Conservation (phyloP, 495 filamentous ascomycete species). For the Aspergillus indologenus region DNA sequence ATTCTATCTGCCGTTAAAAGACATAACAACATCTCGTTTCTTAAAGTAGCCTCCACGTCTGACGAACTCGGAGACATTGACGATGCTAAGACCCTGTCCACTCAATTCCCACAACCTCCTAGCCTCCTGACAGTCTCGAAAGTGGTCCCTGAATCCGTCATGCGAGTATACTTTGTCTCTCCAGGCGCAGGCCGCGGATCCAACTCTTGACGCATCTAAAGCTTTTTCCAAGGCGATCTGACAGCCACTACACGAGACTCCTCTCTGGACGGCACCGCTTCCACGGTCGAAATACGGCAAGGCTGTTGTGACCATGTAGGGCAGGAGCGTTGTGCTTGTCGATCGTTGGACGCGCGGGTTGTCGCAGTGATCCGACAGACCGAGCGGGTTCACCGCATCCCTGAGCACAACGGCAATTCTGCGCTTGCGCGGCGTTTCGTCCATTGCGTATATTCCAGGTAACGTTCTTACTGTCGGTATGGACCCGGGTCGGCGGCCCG, state of each 20-base stretch:
- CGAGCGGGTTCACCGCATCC: slow-evolving; percentile 1
- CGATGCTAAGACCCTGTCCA: not conserved
- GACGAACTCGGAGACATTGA: slow-evolving; percentile 10
- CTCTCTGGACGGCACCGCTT: slow-evolving; percentile 11
- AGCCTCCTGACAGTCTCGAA: slow-evolving; percentile 11
- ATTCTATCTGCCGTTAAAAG: slow-evolving; percentile 1
- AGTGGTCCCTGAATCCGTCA: slow-evolving; percentile 11
- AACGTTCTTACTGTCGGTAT: slow-evolving; percentile 10
- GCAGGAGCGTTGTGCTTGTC: slow-evolving; percentile 7
- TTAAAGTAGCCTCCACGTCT: slow-evolving; percentile 15
- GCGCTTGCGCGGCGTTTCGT: slow-evolving; percentile 6
- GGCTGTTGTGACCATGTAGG: slow-evolving; percentile 17
- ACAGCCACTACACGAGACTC: slow-evolving; percentile 15
- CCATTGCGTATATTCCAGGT: slow-evolving; percentile 15
- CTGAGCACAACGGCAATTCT: slow-evolving; percentile 7
- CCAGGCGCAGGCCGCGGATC: slow-evolving; percentile 7
- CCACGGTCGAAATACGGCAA: slow-evolving; percentile 13
- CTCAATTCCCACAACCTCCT: slow-evolving; percentile 11
- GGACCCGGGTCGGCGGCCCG: not conserved
- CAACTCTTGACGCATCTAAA: slow-evolving; percentile 7
- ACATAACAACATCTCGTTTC: slow-evolving; percentile 39
- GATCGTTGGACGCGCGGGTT: not conserved
- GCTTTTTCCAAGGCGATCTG: slow-evolving; percentile 13
- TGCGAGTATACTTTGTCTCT: slow-evolving; percentile 18
- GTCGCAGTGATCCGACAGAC: not conserved